phyloP scores from a whole-genome alignment of 176 grass and related monocot species.

The Oryza glaberrima region DNA sequence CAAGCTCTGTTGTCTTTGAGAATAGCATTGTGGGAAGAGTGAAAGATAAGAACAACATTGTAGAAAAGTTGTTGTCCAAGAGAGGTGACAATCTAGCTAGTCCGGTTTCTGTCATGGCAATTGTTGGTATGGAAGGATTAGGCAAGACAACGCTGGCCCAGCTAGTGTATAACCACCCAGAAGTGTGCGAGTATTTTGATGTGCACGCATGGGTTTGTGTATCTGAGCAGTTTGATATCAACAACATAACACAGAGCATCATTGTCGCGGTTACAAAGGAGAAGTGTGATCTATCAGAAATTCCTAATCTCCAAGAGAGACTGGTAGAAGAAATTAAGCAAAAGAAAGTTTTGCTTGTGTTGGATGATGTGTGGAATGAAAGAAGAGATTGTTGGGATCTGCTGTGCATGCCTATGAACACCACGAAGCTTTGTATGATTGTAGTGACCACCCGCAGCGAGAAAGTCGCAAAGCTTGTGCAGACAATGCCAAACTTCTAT shows the following conservation, averaged over 20 bases:
- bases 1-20: conserved; percentile 29
- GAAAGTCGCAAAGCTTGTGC: conserved; percentile 28
- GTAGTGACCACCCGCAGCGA: conserved; percentile 40
- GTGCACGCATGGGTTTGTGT: conserved; percentile 24
- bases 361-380: conserved; percentile 50
- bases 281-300: conserved; percentile 18
- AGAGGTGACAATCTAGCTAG: background rate
- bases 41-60: background rate
- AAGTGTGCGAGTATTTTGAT: conserved; percentile 32
- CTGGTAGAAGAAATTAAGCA: background rate
- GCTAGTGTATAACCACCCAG: conserved; percentile 29
- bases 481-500: conserved; percentile 16
- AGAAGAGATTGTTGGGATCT: conserved; percentile 28
- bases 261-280: background rate
- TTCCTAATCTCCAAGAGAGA: background rate
- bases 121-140: conserved; percentile 38
- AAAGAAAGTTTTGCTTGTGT: conserved; percentile 38
- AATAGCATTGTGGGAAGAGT: background rate
- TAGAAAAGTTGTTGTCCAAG: background rate
- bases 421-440: conserved; percentile 26
- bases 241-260: background rate
- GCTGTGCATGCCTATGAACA: background rate
- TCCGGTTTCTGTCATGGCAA: conserved; percentile 30
- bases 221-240: conserved; percentile 22
- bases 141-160: conserved; percentile 43